phyloP scores from a whole-genome alignment of 1,139 yeast species.

The Yamadazyma oceani region DNA sequence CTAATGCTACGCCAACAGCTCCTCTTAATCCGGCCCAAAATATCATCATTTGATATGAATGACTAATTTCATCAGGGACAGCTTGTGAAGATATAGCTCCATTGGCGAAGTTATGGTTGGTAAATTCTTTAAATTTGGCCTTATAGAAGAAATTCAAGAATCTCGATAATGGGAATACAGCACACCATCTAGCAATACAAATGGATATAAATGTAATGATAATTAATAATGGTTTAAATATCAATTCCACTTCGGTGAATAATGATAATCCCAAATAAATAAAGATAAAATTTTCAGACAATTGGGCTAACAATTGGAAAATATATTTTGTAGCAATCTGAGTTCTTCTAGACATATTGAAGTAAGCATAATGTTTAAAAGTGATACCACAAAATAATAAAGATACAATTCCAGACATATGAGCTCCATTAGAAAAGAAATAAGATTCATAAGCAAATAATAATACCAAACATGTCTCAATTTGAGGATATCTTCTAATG shows the following conservation, averaged over 20 bases:
- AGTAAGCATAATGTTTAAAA: conserved; percentile 93
- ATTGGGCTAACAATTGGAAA: conserved; percentile 89
- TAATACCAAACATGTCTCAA: conserved; percentile 90
- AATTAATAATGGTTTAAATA: conserved; percentile 88
- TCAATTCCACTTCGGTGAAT: conserved; percentile 93
- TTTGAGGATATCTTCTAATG: conserved; percentile 89
- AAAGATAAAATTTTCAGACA: conserved; percentile 95
- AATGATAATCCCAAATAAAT: conserved; percentile 91
- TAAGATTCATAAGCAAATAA: conserved; percentile 94
- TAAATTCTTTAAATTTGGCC: conserved; percentile 47
- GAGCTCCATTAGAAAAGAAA: conserved; percentile 97
- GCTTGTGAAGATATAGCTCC: conserved; percentile 44
- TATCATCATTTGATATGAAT: conserved; percentile 96
- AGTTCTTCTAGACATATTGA: conserved; percentile 94
- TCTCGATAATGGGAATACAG: conserved; percentile 91
- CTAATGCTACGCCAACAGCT: conserved; percentile 98
- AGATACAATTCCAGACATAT: conserved; percentile 98
- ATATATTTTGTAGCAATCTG: conserved; percentile 95
- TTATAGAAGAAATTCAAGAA: conserved; percentile 78
- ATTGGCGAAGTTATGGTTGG: conserved; percentile 30
- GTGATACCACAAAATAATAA: conserved; percentile 95
- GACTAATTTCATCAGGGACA: conserved; percentile 87
- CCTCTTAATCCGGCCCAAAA: conserved; percentile 99
- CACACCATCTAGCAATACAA: conserved; percentile 95
- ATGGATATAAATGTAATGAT: conserved; percentile 88